phyloP scores from a whole-genome alignment of 1,139 yeast species.

The Candida sojae region DNA sequence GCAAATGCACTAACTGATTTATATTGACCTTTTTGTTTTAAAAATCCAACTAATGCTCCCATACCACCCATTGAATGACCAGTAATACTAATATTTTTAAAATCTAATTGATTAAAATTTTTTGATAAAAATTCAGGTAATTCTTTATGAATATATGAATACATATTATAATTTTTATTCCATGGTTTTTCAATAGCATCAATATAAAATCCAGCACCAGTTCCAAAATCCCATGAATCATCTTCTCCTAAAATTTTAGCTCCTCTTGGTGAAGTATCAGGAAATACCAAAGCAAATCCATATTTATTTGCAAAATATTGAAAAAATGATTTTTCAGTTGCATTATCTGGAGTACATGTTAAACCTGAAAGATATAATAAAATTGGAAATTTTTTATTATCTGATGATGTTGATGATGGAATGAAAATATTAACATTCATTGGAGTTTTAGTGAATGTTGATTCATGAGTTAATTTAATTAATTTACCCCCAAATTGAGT shows the following conservation, averaged over 20 bases:
- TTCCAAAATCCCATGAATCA: slow-evolving; percentile 86
- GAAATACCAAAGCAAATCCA: slow-evolving; percentile 88
- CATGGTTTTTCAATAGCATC: slow-evolving; percentile 80
- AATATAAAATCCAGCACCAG: slow-evolving; percentile 94
- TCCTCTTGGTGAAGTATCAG: slow-evolving; percentile 98
- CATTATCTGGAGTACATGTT: slow-evolving; percentile 92
- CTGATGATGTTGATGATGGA: slow-evolving; percentile 60
- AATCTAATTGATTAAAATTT: slow-evolving; percentile 55
- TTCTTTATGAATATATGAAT: slow-evolving; percentile 76
- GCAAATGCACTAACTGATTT: slow-evolving; percentile 88
- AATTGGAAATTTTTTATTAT: slow-evolving; percentile 59
- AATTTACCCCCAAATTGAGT: slow-evolving; percentile 75
- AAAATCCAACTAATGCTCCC: slow-evolving; percentile 82
- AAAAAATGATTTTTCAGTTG: slow-evolving; percentile 91
- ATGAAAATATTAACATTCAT: slow-evolving; percentile 86
- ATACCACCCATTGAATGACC: slow-evolving; percentile 99
- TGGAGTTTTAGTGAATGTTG: slow-evolving; percentile 61
- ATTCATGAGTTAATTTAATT: slow-evolving; percentile 72
- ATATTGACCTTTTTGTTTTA: slow-evolving; percentile 73
- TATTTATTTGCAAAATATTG: slow-evolving; percentile 77
- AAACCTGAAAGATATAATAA: slow-evolving; percentile 83
- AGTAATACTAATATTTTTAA: slow-evolving; percentile 65
- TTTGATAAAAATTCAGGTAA: slow-evolving; percentile 52
- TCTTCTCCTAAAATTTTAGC: slow-evolving; percentile 80
- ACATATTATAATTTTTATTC: slow-evolving; percentile 79